Base-by-base conservation (phyloP, 805 yeast genomes). In the Zygosaccharomyces rouxii region DNA sequence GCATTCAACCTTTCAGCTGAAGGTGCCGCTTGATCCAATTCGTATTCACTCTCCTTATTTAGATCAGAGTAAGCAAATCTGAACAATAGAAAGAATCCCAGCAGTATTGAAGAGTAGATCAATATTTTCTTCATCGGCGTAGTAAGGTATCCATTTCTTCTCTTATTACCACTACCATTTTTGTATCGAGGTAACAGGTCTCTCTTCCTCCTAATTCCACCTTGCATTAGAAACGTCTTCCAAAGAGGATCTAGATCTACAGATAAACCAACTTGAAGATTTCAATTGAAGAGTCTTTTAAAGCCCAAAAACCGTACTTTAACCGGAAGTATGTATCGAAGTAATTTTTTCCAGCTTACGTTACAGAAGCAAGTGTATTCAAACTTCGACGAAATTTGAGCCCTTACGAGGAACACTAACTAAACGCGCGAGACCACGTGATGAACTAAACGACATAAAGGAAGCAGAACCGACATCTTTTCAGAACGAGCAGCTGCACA, bases 41-140 rank as follows among this genome's bases (percentile, higher is more conserved):
- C 67, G 35, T 58, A 56, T 16, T 52, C 50, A 1, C 54, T 53
- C 11, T 58, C 67, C 28, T 55, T 56, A 18, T 52, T 50, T n/a
- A 51, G 7, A 39, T 52, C 62, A 7, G 53, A 39, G 38, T 50
- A 52, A 4, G 46, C 59, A 13, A 52, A 10, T 22, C 52, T 48
- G 21, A 74, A 58, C 31, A 71, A 44, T 3, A 65, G 51, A 4
- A 70, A 72, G 14, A 75, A 51, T 3, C 64, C 28, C 14, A 55
- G 28, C 40, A 76, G 57, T 7, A 73, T 56, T 5, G 67, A 11
- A 4, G 70, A 42, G 53, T 77, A 77, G 0, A 66, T 67, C 0
- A 74, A 11, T 21, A 74, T 49, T 49, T 74, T 76, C 55, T 76
- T 74, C 71, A 72, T 71, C 22, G 78, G 77, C 3, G 80, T 75